A percentile compares a stretch with the other conserved stretches of the same genome.
phyloP scores from a whole-genome alignment of 345 rosid genomes.

The Pistacia vera region DNA sequence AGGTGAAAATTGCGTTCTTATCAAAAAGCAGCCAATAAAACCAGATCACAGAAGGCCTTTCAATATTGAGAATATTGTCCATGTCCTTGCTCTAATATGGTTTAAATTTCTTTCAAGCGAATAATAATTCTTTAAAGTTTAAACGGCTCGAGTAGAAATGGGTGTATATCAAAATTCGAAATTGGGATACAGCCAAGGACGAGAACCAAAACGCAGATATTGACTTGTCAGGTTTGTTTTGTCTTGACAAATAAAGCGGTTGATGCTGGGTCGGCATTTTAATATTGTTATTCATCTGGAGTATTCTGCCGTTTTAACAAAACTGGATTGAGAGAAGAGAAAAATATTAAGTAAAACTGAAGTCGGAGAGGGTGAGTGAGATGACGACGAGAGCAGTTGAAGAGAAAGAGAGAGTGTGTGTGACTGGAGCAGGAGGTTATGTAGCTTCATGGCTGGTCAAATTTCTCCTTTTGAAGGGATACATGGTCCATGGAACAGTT shows the following conservation, averaged over 20 bases:
- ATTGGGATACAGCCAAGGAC: background rate
- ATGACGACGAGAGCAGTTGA: slow-evolving; percentile 14
- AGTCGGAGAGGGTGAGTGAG: background rate
- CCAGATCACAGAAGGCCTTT: too few species aligned
- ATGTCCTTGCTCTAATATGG: too few species aligned
- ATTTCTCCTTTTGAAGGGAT: slow-evolving; percentile 55
- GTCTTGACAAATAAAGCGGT: background rate
- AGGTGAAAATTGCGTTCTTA: too few species aligned
- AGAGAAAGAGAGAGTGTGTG: slow-evolving; percentile 43
- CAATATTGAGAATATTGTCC: too few species aligned
- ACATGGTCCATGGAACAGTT: slow-evolving; percentile 58
- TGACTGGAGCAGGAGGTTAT: slow-evolving; percentile 68
- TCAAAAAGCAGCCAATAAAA: too few species aligned
- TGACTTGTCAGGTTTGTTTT: background rate
- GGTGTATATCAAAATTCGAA: too few species aligned
- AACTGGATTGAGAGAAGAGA: background rate
- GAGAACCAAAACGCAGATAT: background rate
- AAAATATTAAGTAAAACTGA: background rate
- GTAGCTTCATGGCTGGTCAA: slow-evolving; percentile 53
- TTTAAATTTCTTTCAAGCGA: too few species aligned
- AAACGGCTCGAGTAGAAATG: background rate
- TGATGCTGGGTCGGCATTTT: too few species aligned
- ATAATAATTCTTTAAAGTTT: too few species aligned
- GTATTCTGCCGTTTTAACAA: background rate
- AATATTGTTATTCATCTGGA: too few species aligned